A percentile compares a stretch with the other conserved stretches of the same genome.
Evolutionary conservation across 176 grass and related monocot species (phyloP).

Genomic region (Puccinellia tenuiflora): DNA sequence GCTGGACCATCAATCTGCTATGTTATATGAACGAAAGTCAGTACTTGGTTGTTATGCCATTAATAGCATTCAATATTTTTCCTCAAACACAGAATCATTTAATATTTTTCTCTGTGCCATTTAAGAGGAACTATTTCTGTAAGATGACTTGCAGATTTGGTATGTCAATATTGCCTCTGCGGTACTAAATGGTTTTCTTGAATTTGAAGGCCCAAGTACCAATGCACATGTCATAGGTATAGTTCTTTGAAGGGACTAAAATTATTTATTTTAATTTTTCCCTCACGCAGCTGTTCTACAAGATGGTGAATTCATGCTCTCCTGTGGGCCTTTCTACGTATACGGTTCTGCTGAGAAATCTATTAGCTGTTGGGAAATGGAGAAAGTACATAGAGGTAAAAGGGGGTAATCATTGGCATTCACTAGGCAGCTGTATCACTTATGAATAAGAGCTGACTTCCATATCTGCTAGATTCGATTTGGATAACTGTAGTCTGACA

Average conservation of each 20-base stretch:
- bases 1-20: constrained; percentile 1
- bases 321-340: constrained; percentile 64
- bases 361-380: constrained; percentile 87
- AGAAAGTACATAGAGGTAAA: constrained; percentile 86
- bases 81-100: background rate
- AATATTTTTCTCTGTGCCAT: background rate
- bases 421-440: background rate
- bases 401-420: constrained; percentile 5
- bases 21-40: background rate
- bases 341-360: constrained; percentile 66
- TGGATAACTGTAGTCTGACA: background rate
- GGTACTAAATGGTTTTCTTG: background rate
- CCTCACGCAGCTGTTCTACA: constrained; percentile 67
- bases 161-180: background rate
- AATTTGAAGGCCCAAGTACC: background rate
- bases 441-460: background rate
- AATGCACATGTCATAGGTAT: background rate
- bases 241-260: constrained; percentile 11
- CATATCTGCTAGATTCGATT: constrained; percentile 12
- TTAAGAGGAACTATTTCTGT: background rate
- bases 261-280: constrained; percentile 25
- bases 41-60: background rate
- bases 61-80: background rate
- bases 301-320: constrained; percentile 50
- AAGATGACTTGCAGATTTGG: background rate